Conservation (phyloP, 768 basidiomycete genomes). For the Leccinum obscurum region DNA sequence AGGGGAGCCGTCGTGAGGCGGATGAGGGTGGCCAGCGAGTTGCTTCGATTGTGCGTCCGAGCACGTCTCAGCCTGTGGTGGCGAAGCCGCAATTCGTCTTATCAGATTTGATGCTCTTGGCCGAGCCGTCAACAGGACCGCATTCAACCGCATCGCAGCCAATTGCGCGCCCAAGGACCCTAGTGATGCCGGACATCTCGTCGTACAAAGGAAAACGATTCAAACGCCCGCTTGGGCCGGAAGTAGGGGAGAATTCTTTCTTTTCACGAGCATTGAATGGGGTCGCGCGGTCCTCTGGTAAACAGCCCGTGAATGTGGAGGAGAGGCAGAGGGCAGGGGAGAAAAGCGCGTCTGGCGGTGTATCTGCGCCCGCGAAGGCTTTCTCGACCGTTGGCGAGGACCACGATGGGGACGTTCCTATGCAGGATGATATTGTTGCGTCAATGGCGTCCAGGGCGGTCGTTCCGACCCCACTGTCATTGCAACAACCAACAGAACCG, state of each 20-base stretch:
- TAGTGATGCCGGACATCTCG: constrained; percentile 28
- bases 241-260: constrained; percentile 20
- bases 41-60: not conserved
- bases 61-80: not conserved
- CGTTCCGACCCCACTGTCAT: not conserved
- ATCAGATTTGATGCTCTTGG: not conserved
- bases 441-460: not conserved
- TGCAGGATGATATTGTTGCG: constrained; percentile 3
- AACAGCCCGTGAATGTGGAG: not conserved
- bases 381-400: not conserved
- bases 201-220: constrained; percentile 23
- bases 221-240: constrained; percentile 14
- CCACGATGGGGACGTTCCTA: constrained; percentile 3
- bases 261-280: constrained; percentile 26
- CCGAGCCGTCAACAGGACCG: not conserved
- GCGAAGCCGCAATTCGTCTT: not conserved
- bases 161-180: not conserved
- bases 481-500: not conserved
- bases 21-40: not conserved
- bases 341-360: not conserved
- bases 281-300: not conserved
- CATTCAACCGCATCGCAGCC: constrained; percentile 3
- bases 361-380: not conserved
- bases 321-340: not conserved
- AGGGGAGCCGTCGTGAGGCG: not conserved